phyloP scores from a whole-genome alignment of 257 asterid genomes.

The Leonotis leonurus region DNA sequence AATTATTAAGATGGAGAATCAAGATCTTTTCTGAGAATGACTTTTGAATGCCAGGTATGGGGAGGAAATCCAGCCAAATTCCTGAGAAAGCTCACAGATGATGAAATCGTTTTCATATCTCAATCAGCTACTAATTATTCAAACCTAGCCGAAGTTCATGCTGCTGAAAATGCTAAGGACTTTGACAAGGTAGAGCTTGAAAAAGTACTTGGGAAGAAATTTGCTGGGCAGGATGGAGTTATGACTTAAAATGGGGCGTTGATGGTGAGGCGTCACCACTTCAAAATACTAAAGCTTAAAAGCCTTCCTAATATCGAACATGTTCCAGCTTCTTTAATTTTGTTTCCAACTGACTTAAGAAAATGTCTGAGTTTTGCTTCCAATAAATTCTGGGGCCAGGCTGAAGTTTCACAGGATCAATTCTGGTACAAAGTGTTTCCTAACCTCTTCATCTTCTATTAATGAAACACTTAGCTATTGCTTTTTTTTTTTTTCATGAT shows the following conservation, averaged over 20 bases:
- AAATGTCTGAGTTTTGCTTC: slow-evolving; percentile 22
- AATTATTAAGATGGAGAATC: slow-evolving; percentile 49
- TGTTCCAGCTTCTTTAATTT: slow-evolving; percentile 5
- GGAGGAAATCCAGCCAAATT: slow-evolving; percentile 99
- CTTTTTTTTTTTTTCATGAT: slow-evolving; percentile 9
- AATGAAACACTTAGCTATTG: not conserved
- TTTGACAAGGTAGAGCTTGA: slow-evolving; percentile 69
- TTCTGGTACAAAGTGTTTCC: slow-evolving; percentile 35
- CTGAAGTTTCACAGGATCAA: slow-evolving; percentile 26
- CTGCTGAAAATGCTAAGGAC: slow-evolving; percentile 81
- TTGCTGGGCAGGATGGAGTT: slow-evolving; percentile 43
- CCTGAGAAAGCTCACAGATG: slow-evolving; percentile 82
- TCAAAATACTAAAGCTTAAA: slow-evolving; percentile 40
- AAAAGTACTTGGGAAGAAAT: slow-evolving; percentile 73
- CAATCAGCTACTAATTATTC: slow-evolving; percentile 77
- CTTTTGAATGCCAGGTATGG: slow-evolving; percentile 55
- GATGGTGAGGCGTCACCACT: slow-evolving; percentile 45
- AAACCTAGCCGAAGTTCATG: slow-evolving; percentile 69
- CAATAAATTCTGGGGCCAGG: slow-evolving; percentile 43
- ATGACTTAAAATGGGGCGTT: slow-evolving; percentile 46
- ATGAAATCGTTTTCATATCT: slow-evolving; percentile 77
- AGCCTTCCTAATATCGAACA: slow-evolving; percentile 32
- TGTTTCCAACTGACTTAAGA: slow-evolving; percentile 18
- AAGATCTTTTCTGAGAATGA: not conserved
- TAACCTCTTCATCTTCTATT: slow-evolving; percentile 20